phyloP scores from a whole-genome alignment of 208 protist species.

The Acanthamoeba healyi region DNA sequence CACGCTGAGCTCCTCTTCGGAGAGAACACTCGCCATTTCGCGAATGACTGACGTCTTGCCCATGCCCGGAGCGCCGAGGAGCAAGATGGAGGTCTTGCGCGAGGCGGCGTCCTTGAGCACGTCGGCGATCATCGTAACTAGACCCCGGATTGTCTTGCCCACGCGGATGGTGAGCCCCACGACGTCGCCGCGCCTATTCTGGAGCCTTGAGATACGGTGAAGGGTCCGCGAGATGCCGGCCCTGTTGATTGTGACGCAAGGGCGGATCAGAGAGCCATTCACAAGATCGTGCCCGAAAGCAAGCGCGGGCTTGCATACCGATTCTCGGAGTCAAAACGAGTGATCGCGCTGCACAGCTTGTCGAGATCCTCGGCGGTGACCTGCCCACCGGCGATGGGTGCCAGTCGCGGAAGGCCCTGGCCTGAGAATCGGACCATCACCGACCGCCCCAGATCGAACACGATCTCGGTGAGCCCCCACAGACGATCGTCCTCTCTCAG shows the following conservation, averaged over 20 bases:
- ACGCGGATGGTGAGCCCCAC: conserved; percentile 94
- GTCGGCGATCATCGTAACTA: conserved; percentile 87
- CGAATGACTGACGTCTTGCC: conserved; percentile 96
- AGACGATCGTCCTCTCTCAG: not conserved
- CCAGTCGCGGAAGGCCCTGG: not conserved
- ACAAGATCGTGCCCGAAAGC: too few relatives aligned
- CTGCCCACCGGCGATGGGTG: not conserved
- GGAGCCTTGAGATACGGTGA: conserved; percentile 60
- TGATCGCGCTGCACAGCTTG: not conserved
- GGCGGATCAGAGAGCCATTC: too few relatives aligned
- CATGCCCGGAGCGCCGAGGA: conserved; percentile 93
- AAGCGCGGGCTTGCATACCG: too few relatives aligned
- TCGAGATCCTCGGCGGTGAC: not conserved
- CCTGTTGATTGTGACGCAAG: too few relatives aligned
- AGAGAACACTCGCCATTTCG: conserved; percentile 91
- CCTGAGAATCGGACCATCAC: not conserved
- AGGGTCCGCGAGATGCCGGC: conserved; percentile 34
- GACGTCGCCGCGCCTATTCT: conserved; percentile 90
- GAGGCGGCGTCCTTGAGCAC: conserved; percentile 73
- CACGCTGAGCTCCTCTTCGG: conserved; percentile 90
- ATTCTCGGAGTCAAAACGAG: conserved; percentile 28
- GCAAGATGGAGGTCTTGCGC: conserved; percentile 89
- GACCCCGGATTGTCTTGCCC: conserved; percentile 91
- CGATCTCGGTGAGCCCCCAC: not conserved
- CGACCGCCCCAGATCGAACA: conserved; percentile 6